These are phyloP conservation scores for Skeletonema potamos DNA, from an alignment of 108 stramenopile species.

Conservation along the genomic window DNA sequence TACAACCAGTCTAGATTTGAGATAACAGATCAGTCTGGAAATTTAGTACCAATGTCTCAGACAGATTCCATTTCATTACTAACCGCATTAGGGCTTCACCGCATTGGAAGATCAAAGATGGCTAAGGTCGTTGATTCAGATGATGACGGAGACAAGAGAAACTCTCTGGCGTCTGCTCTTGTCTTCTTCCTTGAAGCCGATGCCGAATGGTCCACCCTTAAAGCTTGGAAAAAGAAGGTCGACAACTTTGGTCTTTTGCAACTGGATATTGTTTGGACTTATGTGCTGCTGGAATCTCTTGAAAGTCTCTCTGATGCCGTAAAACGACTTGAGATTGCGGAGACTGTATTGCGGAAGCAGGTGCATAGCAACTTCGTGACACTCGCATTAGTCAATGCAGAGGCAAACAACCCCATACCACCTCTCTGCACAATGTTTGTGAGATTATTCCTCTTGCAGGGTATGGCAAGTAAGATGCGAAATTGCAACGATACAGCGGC, in stretches of 20 bases:
- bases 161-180: constrained; percentile 16
- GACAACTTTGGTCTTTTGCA: constrained; percentile 40
- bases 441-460: constrained; percentile 22
- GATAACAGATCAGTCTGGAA: constrained; percentile 31
- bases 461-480: constrained; percentile 11
- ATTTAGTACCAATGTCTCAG: constrained; percentile 24
- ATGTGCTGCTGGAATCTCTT: constrained; percentile 13
- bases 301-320: constrained; percentile 16
- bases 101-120: constrained; percentile 27
- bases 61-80: constrained; percentile 16
- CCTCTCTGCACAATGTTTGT: constrained; percentile 25
- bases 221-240: constrained; percentile 1
- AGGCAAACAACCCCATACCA: constrained; percentile 27
- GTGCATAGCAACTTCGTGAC: constrained; percentile 32
- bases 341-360: constrained; percentile 20
- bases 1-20: constrained; percentile 15
- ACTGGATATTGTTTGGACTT: constrained; percentile 37
- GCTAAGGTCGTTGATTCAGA: background rate
- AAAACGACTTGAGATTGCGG: constrained; percentile 7
- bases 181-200: constrained; percentile 33
- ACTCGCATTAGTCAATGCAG: constrained; percentile 25
- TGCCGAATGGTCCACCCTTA: constrained; percentile 14
- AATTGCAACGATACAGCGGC: background rate
- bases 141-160: background rate
- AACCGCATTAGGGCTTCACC: constrained; percentile 32